phyloP scores from a whole-genome alignment of 164 flowering plant species.

The Vitis cinerea region DNA sequence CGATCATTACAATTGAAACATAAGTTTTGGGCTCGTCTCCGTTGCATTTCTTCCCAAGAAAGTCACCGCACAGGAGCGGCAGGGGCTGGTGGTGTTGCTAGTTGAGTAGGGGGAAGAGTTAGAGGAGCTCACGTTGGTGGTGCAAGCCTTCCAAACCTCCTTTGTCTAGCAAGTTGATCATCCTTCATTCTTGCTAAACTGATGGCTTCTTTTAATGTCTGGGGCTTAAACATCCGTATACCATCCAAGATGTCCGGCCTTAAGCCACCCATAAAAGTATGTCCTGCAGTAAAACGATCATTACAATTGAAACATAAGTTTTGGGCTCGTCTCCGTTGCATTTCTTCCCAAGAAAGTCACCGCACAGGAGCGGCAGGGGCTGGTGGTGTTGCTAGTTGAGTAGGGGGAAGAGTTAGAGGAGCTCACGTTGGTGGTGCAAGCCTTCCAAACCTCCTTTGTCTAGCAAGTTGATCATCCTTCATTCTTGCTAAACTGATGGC shows the following conservation, averaged over 20 bases:
- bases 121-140: not conserved
- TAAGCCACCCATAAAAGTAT: constrained; percentile 4
- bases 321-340: too few species aligned
- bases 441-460: not conserved
- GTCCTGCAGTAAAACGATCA: too few species aligned
- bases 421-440: not conserved
- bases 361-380: not conserved
- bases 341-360: not conserved
- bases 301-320: too few species aligned
- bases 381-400: not conserved
- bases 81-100: not conserved
- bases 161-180: not conserved
- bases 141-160: not conserved
- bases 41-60: constrained; percentile 1
- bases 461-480: not conserved
- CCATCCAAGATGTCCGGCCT: not conserved
- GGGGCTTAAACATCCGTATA: too few species aligned
- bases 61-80: not conserved
- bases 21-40: constrained; percentile 1
- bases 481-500: not conserved
- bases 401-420: not conserved
- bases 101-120: not conserved
- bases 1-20: not conserved
- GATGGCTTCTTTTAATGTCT: too few species aligned
- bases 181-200: not conserved